A percentile compares a stretch with the other conserved stretches of the same genome.
Evolutionary conservation across 352 stramenopile genomes (phyloP).

Genomic region (Pythium guiyangense): DNA sequence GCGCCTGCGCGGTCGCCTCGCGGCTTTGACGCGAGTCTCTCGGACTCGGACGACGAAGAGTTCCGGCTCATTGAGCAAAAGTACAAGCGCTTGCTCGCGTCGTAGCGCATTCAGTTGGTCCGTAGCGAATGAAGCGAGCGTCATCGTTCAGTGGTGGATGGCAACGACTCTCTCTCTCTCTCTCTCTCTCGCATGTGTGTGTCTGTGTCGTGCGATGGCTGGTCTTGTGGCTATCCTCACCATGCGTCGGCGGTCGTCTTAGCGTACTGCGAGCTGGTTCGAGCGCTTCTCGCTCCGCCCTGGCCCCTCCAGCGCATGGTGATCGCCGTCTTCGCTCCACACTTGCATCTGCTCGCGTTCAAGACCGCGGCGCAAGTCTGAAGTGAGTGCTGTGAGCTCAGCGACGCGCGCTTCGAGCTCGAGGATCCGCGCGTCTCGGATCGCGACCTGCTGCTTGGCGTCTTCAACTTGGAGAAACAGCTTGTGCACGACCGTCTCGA

Average conservation of each 20-base stretch:
- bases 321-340: not conserved
- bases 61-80: slow-evolving; percentile 74
- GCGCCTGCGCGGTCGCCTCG: slow-evolving; percentile 16
- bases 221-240: too few relatives aligned
- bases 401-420: slow-evolving; percentile 20
- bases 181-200: not conserved
- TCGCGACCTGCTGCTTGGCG: not conserved
- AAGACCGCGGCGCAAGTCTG: not conserved
- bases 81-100: slow-evolving; percentile 46
- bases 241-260: not conserved
- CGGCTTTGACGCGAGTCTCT: slow-evolving; percentile 9
- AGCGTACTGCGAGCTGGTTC: slow-evolving; percentile 4
- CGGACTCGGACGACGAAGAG: slow-evolving; percentile 74
- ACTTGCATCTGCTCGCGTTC: not conserved
- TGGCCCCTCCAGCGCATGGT: not conserved
- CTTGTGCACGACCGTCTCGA: slow-evolving; percentile 28
- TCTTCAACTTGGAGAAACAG: slow-evolving; percentile 22
- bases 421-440: slow-evolving; percentile 18
- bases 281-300: not conserved
- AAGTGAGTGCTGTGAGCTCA: slow-evolving; percentile 17
- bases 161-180: not conserved
- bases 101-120: not conserved
- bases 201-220: too few relatives aligned
- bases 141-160: too few relatives aligned
- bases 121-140: too few relatives aligned